These are phyloP conservation scores for Cryptococcus jaspeensis DNA, from an alignment of 1,284 basidiomycete genomes.

Conservation along the genomic window DNA sequence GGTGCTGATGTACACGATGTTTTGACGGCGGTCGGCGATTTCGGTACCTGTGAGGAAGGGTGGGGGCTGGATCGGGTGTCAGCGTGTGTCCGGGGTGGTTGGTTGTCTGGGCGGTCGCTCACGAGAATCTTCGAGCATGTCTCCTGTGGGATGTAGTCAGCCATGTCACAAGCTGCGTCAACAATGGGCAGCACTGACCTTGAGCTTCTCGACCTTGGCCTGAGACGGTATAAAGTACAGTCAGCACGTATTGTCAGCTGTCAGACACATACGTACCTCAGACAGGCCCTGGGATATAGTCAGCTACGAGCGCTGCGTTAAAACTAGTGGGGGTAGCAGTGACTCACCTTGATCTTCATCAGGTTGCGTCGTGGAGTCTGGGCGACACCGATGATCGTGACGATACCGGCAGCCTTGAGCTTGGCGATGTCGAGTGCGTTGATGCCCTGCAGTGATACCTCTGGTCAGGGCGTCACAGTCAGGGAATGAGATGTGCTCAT, in stretches of 20 bases:
- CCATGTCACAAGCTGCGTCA: not conserved
- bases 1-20: conserved; percentile 75
- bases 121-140: conserved; percentile 80
- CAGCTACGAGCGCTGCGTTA: not conserved
- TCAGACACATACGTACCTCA: conserved; percentile 24
- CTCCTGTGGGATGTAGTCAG: conserved; percentile 58
- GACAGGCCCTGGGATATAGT: conserved; percentile 37
- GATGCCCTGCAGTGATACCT: conserved; percentile 65
- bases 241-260: not conserved
- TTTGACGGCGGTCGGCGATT: conserved; percentile 75
- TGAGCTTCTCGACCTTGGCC: conserved; percentile 93
- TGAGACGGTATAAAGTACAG: conserved; percentile 12
- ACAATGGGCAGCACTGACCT: conserved; percentile 55
- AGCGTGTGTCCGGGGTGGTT: not conserved
- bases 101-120: conserved; percentile 1
- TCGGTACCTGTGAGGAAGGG: conserved; percentile 87
- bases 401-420: conserved; percentile 65
- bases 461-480: not conserved
- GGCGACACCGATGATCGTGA: conserved; percentile 55
- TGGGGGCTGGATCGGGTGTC: conserved; percentile 62
- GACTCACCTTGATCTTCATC: conserved; percentile 83
- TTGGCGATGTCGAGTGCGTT: conserved; percentile 91
- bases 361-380: conserved; percentile 78
- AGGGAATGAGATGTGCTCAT: not conserved
- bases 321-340: conserved; percentile 3